These are phyloP conservation scores for Cytospora leucostoma DNA, from an alignment of 2,329 filamentous ascomycete species.

Conservation along the genomic window DNA sequence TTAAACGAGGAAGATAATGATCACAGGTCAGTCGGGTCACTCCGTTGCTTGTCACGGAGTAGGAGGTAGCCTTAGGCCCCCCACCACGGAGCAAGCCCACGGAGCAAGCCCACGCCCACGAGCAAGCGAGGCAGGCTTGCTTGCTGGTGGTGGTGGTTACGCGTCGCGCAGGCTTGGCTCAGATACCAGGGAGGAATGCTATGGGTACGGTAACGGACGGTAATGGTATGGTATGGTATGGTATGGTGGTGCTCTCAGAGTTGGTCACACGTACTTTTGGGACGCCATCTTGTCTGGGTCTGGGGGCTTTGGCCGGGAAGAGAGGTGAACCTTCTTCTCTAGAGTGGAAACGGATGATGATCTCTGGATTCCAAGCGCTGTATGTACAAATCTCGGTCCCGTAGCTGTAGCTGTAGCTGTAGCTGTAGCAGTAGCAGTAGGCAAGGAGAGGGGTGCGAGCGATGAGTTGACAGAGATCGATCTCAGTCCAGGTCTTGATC, in stretches of 20 bases:
- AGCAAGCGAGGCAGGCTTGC: neutral
- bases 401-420: too few relatives aligned
- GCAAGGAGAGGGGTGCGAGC: neutral
- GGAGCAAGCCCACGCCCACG: constrained; percentile 1
- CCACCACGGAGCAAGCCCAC: neutral
- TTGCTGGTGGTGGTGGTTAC: constrained; percentile 1
- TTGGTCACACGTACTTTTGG: constrained; percentile 25
- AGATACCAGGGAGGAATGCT: neutral
- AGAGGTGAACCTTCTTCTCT: constrained; percentile 6
- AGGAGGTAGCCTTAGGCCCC: neutral
- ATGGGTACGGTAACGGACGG: too few relatives aligned
- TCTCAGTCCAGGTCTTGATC: neutral
- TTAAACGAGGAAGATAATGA: constrained; percentile 13
- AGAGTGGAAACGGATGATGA: constrained; percentile 3
- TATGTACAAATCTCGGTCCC: too few relatives aligned
- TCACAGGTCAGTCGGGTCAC: constrained; percentile 11
- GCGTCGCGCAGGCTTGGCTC: constrained; percentile 1
- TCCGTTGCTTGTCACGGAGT: neutral
- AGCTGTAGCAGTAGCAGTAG: neutral
- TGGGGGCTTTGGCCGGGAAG: constrained; percentile 1
- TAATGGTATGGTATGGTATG: neutral
- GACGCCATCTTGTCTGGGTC: constrained; percentile 23
- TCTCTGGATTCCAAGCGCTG: constrained; percentile 4
- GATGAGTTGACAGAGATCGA: neutral
- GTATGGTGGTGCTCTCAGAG: neutral